phyloP scores from a whole-genome alignment of 495 filamentous ascomycete genomes.

The Penicillium herquei region DNA sequence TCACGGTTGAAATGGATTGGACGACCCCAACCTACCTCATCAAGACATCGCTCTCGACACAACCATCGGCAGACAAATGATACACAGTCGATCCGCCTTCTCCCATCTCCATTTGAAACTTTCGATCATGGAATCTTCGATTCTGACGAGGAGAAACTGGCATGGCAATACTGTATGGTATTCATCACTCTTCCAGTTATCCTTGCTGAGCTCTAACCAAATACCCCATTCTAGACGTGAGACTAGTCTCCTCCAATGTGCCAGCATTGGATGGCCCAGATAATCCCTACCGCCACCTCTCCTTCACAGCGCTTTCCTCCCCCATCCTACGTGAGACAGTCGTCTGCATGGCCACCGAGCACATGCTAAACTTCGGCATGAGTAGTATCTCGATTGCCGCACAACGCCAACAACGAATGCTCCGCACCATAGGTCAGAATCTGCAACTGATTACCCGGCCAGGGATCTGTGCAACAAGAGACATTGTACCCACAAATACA shows the following conservation, averaged over 20 bases:
- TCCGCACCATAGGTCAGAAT: conserved; percentile 23
- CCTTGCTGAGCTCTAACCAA: not conserved
- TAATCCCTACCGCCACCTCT: conserved; percentile 30
- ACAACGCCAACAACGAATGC: conserved; percentile 25
- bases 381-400: conserved; percentile 24
- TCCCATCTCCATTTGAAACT: not conserved
- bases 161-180: conserved; percentile 30
- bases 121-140: conserved; percentile 8
- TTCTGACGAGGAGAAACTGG: conserved; percentile 18
- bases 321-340: conserved; percentile 27
- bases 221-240: conserved; percentile 15
- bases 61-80: conserved; percentile 4
- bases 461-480: conserved; percentile 1
- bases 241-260: conserved; percentile 27
- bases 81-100: not conserved
- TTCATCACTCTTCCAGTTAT: not conserved
- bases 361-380: conserved; percentile 31
- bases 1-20: conserved; percentile 24
- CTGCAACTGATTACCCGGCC: conserved; percentile 11
- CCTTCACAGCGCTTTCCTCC: conserved; percentile 23
- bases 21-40: conserved; percentile 11
- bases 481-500: conserved; percentile 3
- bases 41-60: conserved; percentile 20
- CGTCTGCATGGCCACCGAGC: conserved; percentile 30
- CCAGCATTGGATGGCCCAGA: conserved; percentile 28